These are phyloP conservation scores for Saitozyma sp. DNA, from an alignment of 768 basidiomycete genomes.

Conservation along the genomic window DNA sequence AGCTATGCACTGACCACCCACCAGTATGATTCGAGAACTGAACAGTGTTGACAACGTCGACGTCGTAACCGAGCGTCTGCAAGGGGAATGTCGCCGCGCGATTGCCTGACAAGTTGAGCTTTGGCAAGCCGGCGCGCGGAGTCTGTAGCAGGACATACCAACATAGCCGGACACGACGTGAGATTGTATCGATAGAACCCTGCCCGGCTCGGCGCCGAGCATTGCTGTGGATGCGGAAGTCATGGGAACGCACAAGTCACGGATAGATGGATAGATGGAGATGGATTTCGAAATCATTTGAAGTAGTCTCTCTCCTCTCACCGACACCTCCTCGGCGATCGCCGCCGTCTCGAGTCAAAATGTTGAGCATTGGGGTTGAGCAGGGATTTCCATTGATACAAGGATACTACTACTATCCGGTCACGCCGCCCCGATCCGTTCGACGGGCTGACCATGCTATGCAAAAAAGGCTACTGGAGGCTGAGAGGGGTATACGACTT, in stretches of 20 bases:
- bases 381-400: slow-evolving; percentile 2
- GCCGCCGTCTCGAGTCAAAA: slow-evolving; percentile 1
- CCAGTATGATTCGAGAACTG: slow-evolving; percentile 94
- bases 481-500: not conserved
- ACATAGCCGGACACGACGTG: slow-evolving; percentile 94
- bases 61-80: slow-evolving; percentile 79
- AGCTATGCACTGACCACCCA: slow-evolving; percentile 45
- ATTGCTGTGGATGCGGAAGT: too few species aligned
- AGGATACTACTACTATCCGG: too few species aligned
- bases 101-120: slow-evolving; percentile 48
- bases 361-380: not conserved
- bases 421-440: too few species aligned
- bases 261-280: slow-evolving; percentile 27
- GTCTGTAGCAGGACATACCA: slow-evolving; percentile 55
- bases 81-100: slow-evolving; percentile 65
- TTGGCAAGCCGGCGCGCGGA: not conserved
- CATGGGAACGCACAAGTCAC: too few species aligned
- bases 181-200: slow-evolving; percentile 86
- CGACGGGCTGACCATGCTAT: not conserved
- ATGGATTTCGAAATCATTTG: too few species aligned
- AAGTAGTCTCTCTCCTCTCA: too few species aligned
- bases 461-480: not conserved
- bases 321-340: too few species aligned
- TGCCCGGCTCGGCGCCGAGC: too few species aligned
- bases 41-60: slow-evolving; percentile 92